Base-by-base conservation (phyloP, 106 monocot genomes). In the Platanthera zijinensis region DNA sequence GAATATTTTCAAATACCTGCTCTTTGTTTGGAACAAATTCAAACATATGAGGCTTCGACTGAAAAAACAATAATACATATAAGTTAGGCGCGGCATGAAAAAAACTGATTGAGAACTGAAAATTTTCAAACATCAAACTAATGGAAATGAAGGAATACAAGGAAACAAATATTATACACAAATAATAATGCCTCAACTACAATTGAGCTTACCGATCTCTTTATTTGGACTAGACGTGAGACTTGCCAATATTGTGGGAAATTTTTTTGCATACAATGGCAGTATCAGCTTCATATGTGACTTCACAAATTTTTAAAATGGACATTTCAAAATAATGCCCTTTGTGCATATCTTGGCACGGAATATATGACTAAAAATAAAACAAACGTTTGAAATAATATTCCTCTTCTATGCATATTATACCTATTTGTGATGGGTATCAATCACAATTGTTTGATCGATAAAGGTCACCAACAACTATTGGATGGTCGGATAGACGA, bases 31-130 rank as follows among this genome's bases (percentile, higher is more conserved):
- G 99, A 79, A 99, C 85, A 78, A 99, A 99, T 77, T 92, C 92
- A 74, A 90, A 99, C 87, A 88, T 86, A 66, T 92, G 83, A 69
- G 99, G 99, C 78, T 99, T 88, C 79, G 88, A 92, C 99, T 99
- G 88, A 73, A 96, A 83, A 82, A 80, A 19, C 5, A 21, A 48
- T 70, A 70, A 66, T 30, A 6, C n/a, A 30, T 67, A 11, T 5
- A 70, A 32, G 30, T 66, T 32, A 30, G 32, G 48, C 8, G 8
- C 6, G 2, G 48, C n/a, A 7, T 48, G 46, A 69, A 47, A 0
- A 70, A 48, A 48, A 48, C 15, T 7, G 48, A 4, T 8, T 48
- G 70, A 46, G 6, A 46, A 70, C 7, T 47, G n/a, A 70, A 70
- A 4, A 67, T 32, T 67, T 3, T 66, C 66, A 66, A 39, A 30